These are phyloP conservation scores for Penicillium arizonense DNA, from an alignment of 495 filamentous ascomycete genomes.

Conservation along the genomic window DNA sequence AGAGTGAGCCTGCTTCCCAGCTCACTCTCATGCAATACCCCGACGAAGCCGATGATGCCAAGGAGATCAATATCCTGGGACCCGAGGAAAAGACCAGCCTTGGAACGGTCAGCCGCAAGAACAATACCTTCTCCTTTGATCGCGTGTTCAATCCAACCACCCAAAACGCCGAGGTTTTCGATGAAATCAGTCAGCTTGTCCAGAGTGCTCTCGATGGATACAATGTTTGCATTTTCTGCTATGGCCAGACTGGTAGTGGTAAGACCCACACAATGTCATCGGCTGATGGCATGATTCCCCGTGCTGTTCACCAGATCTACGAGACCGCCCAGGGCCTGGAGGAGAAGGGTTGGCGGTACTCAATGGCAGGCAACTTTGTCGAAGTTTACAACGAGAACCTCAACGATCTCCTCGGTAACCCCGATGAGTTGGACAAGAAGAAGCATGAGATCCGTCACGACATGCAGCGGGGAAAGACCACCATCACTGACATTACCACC, in stretches of 20 bases:
- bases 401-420: slow-evolving; percentile 82
- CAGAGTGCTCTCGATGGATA: slow-evolving; percentile 96
- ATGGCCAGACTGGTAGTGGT: slow-evolving; percentile 94
- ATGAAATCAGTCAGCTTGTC: slow-evolving; percentile 95
- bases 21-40: slow-evolving; percentile 74
- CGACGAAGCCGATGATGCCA: slow-evolving; percentile 69
- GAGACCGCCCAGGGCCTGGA: slow-evolving; percentile 75
- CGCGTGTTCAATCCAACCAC: slow-evolving; percentile 80
- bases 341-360: slow-evolving; percentile 92
- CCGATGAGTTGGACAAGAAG: slow-evolving; percentile 76
- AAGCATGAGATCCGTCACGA: slow-evolving; percentile 94
- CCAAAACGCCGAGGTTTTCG: slow-evolving; percentile 86
- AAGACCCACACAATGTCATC: slow-evolving; percentile 98
- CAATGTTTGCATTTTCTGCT: slow-evolving; percentile 99
- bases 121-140: slow-evolving; percentile 86
- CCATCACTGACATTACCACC: slow-evolving; percentile 77
- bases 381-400: slow-evolving; percentile 99
- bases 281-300: slow-evolving; percentile 90
- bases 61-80: slow-evolving; percentile 82
- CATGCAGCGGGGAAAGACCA: slow-evolving; percentile 73
- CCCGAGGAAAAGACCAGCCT: slow-evolving; percentile 81
- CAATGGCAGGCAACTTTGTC: slow-evolving; percentile 93
- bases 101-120: slow-evolving; percentile 71
- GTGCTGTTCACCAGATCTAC: slow-evolving; percentile 90
- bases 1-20: slow-evolving; percentile 52